Percentiles rank a stretch among this genome's conserved stretches.
Conservation (phyloP, 768 basidiomycete species). For the Crepidotus variabilis region DNA sequence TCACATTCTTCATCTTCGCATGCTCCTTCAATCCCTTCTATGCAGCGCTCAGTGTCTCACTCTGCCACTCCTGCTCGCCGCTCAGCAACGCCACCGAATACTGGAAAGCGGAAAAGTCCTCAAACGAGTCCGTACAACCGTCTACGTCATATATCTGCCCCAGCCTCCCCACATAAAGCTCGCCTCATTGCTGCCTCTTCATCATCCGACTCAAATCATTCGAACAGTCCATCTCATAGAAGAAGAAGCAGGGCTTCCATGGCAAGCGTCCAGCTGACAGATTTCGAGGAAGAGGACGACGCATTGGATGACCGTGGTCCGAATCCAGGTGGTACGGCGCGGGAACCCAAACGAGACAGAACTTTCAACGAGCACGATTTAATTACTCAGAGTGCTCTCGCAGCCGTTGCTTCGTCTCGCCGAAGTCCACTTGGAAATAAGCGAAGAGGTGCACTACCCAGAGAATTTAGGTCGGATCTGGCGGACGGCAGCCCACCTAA, state of each 20-base stretch:
- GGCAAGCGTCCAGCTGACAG: constrained; percentile 21
- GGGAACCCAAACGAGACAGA: constrained; percentile 19
- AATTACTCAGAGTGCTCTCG: constrained; percentile 55
- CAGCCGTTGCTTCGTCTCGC: constrained; percentile 55
- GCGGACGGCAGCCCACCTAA: constrained; percentile 11
- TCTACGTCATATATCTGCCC: constrained; percentile 25
- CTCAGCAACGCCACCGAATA: constrained; percentile 14
- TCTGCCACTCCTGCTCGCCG: constrained; percentile 6
- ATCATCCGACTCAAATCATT: constrained; percentile 18
- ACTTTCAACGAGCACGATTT: constrained; percentile 24
- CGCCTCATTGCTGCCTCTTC: constrained; percentile 18
- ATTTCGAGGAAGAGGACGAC: constrained; percentile 25
- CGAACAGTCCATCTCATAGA: constrained; percentile 23
- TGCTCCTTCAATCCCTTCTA: constrained; percentile 14
- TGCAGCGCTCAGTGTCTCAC: constrained; percentile 5
- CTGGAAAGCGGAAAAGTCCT: background rate
- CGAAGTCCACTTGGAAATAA: constrained; percentile 39
- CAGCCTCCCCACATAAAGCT: constrained; percentile 29
- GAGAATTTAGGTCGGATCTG: constrained; percentile 35
- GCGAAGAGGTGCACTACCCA: constrained; percentile 38
- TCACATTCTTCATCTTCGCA: constrained; percentile 21
- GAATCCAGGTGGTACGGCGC: constrained; percentile 17
- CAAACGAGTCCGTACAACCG: constrained; percentile 14
- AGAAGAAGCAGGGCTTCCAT: constrained; percentile 25
- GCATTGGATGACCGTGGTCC: constrained; percentile 8